Percentiles rank a stretch among this genome's conserved stretches.
Evolutionary conservation across 2,329 filamentous ascomycete genomes (phyloP).

Genomic region (Endoconidiophora laricicola): DNA sequence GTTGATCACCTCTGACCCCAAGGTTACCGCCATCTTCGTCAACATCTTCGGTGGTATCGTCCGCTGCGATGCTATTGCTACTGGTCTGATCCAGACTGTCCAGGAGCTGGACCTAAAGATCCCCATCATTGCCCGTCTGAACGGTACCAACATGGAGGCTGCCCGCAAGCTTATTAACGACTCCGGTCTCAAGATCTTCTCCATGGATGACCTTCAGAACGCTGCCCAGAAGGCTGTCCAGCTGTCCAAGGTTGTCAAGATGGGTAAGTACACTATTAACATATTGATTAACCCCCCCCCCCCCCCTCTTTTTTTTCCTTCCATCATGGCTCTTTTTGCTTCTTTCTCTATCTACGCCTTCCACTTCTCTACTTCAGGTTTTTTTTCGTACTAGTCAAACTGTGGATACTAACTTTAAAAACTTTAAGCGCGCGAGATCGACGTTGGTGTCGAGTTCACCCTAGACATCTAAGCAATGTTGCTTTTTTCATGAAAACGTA

Average conservation of each 20-base stretch:
- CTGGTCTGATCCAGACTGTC: constrained; percentile 88
- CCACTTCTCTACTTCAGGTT: constrained; percentile 13
- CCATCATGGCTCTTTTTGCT: constrained; percentile 6
- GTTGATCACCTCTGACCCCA: constrained; percentile 94
- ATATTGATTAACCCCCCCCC: not conserved
- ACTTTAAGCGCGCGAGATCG: constrained; percentile 67
- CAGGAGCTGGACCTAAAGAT: constrained; percentile 90
- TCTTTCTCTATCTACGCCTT: constrained; percentile 12
- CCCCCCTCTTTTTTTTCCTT: no score
- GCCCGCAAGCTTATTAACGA: constrained; percentile 91
- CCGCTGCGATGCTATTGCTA: constrained; percentile 90
- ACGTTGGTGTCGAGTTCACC: constrained; percentile 89
- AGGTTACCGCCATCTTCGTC: constrained; percentile 97
- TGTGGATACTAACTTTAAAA: constrained; percentile 9
- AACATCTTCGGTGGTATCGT: constrained; percentile 99
- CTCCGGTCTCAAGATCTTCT: constrained; percentile 98
- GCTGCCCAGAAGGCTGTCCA: constrained; percentile 97
- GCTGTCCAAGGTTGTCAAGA: constrained; percentile 98
- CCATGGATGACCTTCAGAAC: constrained; percentile 91
- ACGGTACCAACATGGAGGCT: constrained; percentile 95
- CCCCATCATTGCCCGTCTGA: constrained; percentile 89
- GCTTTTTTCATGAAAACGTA: not conserved
- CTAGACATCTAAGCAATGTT: constrained; percentile 60
- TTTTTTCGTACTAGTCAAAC: not conserved
- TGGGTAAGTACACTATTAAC: constrained; percentile 45